A percentile compares a stretch with the other conserved stretches of the same genome.
phyloP scores from a whole-genome alignment of 106 monocot genomes.

The Chionographis japonica region DNA sequence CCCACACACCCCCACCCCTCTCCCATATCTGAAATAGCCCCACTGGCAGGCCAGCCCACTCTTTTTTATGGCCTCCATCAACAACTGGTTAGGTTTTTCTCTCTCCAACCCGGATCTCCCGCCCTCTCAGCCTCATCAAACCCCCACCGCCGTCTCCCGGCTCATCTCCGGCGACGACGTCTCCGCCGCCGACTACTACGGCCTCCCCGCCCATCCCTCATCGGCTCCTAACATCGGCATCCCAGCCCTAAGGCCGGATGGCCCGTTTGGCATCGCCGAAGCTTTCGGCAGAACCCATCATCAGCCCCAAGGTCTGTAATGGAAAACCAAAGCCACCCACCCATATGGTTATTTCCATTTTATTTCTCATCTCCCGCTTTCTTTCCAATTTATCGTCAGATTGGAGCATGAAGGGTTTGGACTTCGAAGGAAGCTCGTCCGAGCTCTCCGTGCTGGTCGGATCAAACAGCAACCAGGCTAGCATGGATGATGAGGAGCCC shows the following conservation, averaged over 20 bases:
- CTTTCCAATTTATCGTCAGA: conserved; percentile 23
- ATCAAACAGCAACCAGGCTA: conserved; percentile 36
- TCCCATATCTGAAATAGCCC: neutral
- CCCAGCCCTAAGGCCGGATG: conserved; percentile 26
- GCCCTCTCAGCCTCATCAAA: conserved; percentile 16
- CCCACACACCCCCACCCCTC: too few species aligned
- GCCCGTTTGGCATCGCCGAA: conserved; percentile 49
- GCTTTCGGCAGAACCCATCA: conserved; percentile 27
- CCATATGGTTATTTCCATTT: neutral
- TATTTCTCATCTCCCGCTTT: neutral
- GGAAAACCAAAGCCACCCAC: neutral
- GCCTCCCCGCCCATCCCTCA: conserved; percentile 18
- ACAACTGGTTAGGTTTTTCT: conserved; percentile 94
- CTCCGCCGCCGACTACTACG: conserved; percentile 37
- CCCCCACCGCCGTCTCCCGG: conserved; percentile 12
- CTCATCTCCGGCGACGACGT: conserved; percentile 27
- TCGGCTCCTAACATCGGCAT: conserved; percentile 18
- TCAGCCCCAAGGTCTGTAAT: conserved; percentile 39
- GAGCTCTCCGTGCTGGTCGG: conserved; percentile 79
- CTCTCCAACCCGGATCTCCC: conserved; percentile 64
- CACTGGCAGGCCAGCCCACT: neutral
- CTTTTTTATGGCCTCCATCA: conserved; percentile 64
- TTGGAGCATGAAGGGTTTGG: conserved; percentile 64
- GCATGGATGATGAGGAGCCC: conserved; percentile 44
- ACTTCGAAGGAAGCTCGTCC: conserved; percentile 46